A percentile compares a stretch with the other conserved stretches of the same genome.
Evolutionary conservation across 139 green algal species (phyloP).

Genomic region (Diplosphaera chodatii): DNA sequence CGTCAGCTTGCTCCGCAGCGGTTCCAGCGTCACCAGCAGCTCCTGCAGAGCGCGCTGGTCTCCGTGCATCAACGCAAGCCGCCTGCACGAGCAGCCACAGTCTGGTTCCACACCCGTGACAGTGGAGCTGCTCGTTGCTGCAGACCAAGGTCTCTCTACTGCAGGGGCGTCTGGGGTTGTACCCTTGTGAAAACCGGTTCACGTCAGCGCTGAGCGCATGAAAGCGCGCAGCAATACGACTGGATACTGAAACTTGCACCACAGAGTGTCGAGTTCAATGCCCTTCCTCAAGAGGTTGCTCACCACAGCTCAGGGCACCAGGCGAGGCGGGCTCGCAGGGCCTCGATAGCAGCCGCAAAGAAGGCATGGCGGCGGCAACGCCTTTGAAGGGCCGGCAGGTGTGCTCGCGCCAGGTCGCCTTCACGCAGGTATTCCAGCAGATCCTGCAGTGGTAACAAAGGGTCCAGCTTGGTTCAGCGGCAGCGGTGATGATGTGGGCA

Average conservation of each 20-base stretch:
- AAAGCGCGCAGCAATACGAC: too few relatives aligned
- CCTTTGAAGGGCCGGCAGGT: neutral
- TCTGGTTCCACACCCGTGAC: too few relatives aligned
- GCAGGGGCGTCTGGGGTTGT: too few relatives aligned
- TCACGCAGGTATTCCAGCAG: neutral
- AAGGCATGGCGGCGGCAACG: neutral
- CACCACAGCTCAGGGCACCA: neutral
- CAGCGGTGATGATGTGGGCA: too few relatives aligned
- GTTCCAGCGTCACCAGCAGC: neutral
- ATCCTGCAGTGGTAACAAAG: neutral
- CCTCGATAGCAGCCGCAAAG: neutral
- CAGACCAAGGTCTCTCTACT: too few relatives aligned
- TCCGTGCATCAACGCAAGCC: neutral
- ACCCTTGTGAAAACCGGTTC: too few relatives aligned
- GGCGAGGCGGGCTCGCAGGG: neutral
- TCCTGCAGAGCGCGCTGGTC: neutral
- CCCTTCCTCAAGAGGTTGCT: too few relatives aligned
- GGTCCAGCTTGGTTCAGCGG: too few relatives aligned
- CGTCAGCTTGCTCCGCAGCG: neutral
- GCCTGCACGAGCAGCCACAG: neutral
- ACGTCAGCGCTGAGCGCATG: too few relatives aligned
- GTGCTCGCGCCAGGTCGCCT: neutral
- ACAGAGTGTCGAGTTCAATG: too few relatives aligned
- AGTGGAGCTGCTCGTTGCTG: too few relatives aligned
- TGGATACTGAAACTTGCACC: too few relatives aligned